These are phyloP conservation scores for Pythium angustatum DNA, from an alignment of 352 stramenopile species.

Conservation along the genomic window DNA sequence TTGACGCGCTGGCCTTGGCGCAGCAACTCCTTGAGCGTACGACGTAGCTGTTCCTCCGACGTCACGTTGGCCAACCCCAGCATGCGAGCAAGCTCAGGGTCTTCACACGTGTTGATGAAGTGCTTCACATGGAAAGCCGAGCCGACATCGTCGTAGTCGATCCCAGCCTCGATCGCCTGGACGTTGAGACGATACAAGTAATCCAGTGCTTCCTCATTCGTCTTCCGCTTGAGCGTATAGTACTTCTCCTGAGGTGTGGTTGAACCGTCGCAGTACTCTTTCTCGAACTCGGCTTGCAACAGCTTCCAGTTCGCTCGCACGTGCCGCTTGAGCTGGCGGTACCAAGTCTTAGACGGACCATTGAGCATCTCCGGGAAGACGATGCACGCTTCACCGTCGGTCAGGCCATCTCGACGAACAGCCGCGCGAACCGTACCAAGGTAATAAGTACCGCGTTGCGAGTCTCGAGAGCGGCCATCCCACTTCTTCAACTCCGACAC, in stretches of 20 bases:
- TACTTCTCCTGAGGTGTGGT: slow-evolving; percentile 3
- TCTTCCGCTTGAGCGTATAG: slow-evolving; percentile 2
- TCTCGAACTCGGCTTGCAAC: not conserved
- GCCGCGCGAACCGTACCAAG: no score
- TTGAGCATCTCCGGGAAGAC: not conserved
- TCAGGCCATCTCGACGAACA: not conserved
- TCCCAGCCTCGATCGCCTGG: slow-evolving; percentile 7
- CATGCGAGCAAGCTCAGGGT: slow-evolving; percentile 6
- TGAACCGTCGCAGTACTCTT: slow-evolving; percentile 1
- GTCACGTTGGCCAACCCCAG: not conserved
- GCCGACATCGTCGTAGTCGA: slow-evolving; percentile 7
- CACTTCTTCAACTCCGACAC: not conserved
- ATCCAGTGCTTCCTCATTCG: slow-evolving; percentile 6
- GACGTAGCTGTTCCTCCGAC: no score
- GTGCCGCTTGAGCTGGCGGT: slow-evolving; percentile 1
- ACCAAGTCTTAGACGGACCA: not conserved
- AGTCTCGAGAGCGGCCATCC: no score
- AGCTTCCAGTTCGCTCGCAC: not conserved
- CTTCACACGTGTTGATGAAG: slow-evolving; percentile 4
- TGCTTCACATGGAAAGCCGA: slow-evolving; percentile 5
- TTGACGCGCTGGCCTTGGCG: no score
- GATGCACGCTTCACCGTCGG: not conserved
- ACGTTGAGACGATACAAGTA: slow-evolving; percentile 12
- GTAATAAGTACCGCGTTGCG: not conserved
- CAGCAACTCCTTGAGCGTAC: slow-evolving; percentile 10